Conservation (phyloP, 2,329 filamentous ascomycete genomes). For the Colletotrichum sp. region DNA sequence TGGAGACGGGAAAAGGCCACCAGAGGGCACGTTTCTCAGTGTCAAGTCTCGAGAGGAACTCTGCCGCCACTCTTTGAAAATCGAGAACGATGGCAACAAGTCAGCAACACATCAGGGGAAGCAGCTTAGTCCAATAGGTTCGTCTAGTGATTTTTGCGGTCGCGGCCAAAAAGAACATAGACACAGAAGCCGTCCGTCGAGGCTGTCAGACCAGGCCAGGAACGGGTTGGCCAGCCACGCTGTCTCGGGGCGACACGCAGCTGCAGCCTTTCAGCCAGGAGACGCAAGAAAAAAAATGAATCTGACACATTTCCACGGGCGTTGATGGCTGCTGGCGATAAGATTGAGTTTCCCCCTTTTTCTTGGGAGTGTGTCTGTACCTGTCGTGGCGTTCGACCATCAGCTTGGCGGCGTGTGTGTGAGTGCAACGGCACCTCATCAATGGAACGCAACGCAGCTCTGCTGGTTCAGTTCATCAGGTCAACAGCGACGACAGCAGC, state of each 20-base stretch:
- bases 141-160: neutral
- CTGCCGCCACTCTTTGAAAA: neutral
- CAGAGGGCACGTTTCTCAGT: neutral
- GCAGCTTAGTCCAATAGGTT: neutral
- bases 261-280: neutral
- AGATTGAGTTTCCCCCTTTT: constrained; percentile 5
- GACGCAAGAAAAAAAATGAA: neutral
- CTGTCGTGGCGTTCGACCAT: neutral
- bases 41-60: neutral
- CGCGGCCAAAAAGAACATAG: neutral
- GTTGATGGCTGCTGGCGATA: neutral
- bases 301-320: neutral
- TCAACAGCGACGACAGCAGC: neutral
- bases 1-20: neutral
- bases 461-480: neutral
- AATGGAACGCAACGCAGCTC: neutral
- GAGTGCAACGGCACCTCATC: neutral
- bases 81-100: neutral
- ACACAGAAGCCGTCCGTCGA: neutral
- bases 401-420: neutral
- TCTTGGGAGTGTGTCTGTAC: neutral
- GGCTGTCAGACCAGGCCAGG: neutral
- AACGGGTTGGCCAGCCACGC: neutral
- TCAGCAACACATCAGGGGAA: neutral
- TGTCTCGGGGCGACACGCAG: neutral